Conservation (phyloP, 495 filamentous ascomycete species). For the Geoglossum glabrum region DNA sequence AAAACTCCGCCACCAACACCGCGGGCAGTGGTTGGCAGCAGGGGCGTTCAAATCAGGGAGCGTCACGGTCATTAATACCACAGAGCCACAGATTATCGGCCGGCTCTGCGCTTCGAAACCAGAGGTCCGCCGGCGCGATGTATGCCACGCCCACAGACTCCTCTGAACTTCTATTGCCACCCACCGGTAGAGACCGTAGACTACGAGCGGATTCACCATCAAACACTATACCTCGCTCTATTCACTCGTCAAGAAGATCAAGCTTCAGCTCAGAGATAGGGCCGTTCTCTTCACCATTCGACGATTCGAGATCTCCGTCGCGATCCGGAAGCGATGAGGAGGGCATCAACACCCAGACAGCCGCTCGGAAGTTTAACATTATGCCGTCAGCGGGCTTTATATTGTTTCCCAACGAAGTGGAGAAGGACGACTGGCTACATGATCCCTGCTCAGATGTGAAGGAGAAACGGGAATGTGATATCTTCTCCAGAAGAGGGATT, state of each 20-base stretch:
- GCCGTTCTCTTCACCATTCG: slow-evolving; percentile 31
- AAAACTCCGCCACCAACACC: slow-evolving; percentile 24
- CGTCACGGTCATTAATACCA: not conserved
- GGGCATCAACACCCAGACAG: slow-evolving; percentile 53
- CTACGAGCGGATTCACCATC: slow-evolving; percentile 26
- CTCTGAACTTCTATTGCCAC: slow-evolving; percentile 39
- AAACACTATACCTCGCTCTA: slow-evolving; percentile 21
- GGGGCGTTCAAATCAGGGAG: not conserved
- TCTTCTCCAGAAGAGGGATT: slow-evolving; percentile 45
- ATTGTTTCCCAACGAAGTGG: slow-evolving; percentile 54
- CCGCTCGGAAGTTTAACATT: slow-evolving; percentile 62
- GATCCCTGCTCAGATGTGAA: slow-evolving; percentile 48
- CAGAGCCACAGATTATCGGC: not conserved
- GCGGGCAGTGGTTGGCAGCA: slow-evolving; percentile 9
- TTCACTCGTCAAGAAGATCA: slow-evolving; percentile 34
- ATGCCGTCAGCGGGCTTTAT: slow-evolving; percentile 49
- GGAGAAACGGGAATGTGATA: slow-evolving; percentile 41
- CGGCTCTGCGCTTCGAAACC: not conserved
- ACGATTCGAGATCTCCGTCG: slow-evolving; percentile 41
- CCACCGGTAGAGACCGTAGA: slow-evolving; percentile 20
- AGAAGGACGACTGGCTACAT: slow-evolving; percentile 61
- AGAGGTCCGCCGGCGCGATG: not conserved
- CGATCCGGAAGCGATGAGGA: slow-evolving; percentile 43
- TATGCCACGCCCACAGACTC: slow-evolving; percentile 29
- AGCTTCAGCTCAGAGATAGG: slow-evolving; percentile 40